These are phyloP conservation scores for Chaetoscypha palmicola DNA, from an alignment of 2,329 filamentous ascomycete genomes.

Conservation along the genomic window DNA sequence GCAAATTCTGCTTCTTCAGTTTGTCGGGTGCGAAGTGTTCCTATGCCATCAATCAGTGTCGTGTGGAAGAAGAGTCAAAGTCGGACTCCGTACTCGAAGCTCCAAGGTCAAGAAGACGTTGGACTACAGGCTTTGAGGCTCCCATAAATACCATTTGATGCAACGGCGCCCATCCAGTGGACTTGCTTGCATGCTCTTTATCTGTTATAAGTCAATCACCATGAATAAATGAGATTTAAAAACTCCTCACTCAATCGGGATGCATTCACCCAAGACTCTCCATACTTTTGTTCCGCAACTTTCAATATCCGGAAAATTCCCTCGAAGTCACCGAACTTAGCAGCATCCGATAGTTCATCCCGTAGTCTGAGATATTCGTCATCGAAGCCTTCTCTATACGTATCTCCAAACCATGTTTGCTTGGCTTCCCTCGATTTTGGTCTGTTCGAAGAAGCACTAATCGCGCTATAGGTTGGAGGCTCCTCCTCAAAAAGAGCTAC, in stretches of 20 bases:
- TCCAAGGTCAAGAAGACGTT: slow-evolving; percentile 2
- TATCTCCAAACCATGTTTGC: slow-evolving; percentile 8
- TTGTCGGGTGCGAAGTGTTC: neutral
- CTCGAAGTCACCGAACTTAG: neutral
- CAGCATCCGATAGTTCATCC: slow-evolving; percentile 2
- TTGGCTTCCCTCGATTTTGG: no score
- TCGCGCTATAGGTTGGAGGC: neutral
- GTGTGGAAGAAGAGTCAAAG: neutral
- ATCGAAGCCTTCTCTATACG: slow-evolving; percentile 5
- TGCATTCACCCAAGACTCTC: slow-evolving; percentile 6
- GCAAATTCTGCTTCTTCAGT: slow-evolving; percentile 2
- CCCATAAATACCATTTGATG: slow-evolving; percentile 6
- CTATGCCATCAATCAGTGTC: no score
- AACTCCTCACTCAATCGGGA: neutral
- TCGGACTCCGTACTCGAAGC: slow-evolving; percentile 1
- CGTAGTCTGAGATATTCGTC: slow-evolving; percentile 1
- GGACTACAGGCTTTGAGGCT: neutral
- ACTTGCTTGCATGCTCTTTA: neutral
- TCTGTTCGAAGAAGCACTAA: neutral
- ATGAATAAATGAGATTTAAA: no score
- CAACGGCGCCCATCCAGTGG: slow-evolving; percentile 4
- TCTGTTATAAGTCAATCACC: no score
- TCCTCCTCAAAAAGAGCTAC: neutral
- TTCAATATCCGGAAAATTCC: slow-evolving; percentile 1
- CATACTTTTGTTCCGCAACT: slow-evolving; percentile 1